Base-by-base conservation (phyloP, 805 yeast species). In the Wickerhamomyces canadensis region DNA sequence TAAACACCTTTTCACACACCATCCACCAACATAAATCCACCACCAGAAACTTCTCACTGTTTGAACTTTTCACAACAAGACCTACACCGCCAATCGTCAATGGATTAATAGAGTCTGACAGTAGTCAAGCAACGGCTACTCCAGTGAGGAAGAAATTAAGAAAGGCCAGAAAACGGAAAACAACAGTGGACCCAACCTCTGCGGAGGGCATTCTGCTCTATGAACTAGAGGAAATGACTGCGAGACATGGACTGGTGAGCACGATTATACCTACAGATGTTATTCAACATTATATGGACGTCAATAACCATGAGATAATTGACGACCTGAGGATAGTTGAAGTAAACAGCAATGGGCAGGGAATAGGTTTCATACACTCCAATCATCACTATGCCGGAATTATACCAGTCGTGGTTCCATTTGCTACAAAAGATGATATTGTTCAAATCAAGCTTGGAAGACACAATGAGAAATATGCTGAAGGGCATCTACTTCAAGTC, bases 381-480 rank as follows among this genome's bases (percentile, higher is more conserved):
- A 87, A 89, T 1, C 70, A 64, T 10, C 65, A 61, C 17, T 38
- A 43, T 4, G 45, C 32, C 1, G 55, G 56, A 19, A 61, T 61
- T 29, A 84, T 82, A 52, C 65, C 88, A 6, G 85, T 80, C 1
- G 64, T 84, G 2, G 74, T 93, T 5, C 98, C 98, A 10, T 91
- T 83, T 62, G 81, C 84, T 3, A 60, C 83, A 15, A 89, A 89
- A 1, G 96, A 95, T 3, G 98, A 91, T 56, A 53, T 69, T 2
- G 89, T 81, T 10, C 64, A 68, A 17, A 71, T 85, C 31, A 76
- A 73, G 45, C 74, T 91, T 1, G 84, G 80, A 61, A 81, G 80
- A 53, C 78, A 93, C 0, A 84, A 84, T 51, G 81, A 84, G 15
- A 58, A 61, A 26, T 81, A 77, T 57, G 84, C 77, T 29, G 93